These are phyloP conservation scores for Neoscytalidium dimidiatum DNA, from an alignment of 2,329 filamentous ascomycete genomes.

Conservation along the genomic window DNA sequence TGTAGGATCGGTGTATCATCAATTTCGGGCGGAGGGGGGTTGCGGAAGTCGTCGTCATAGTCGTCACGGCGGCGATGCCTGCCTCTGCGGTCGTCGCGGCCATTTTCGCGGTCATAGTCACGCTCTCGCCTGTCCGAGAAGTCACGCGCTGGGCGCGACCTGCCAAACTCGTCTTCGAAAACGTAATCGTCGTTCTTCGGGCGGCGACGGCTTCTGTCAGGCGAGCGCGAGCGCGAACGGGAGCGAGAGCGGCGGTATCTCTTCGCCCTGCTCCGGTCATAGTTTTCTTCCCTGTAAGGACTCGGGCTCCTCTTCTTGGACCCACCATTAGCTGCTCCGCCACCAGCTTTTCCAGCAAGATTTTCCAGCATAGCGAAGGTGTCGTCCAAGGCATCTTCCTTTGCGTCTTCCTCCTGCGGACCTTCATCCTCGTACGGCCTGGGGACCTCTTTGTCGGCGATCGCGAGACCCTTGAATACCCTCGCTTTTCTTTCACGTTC, in stretches of 20 bases:
- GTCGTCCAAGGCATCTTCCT: slow-evolving; percentile 78
- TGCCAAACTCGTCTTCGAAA: slow-evolving; percentile 62
- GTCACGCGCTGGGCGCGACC: slow-evolving; percentile 41
- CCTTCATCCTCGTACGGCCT: slow-evolving; percentile 51
- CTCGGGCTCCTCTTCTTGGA: slow-evolving; percentile 62
- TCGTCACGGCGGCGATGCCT: slow-evolving; percentile 46
- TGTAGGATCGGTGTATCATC: slow-evolving; percentile 79
- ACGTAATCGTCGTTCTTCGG: slow-evolving; percentile 54
- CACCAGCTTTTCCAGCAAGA: slow-evolving; percentile 67
- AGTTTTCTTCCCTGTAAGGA: slow-evolving; percentile 51
- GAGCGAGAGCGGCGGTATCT: slow-evolving; percentile 52
- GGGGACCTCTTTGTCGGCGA: slow-evolving; percentile 72
- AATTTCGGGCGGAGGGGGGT: slow-evolving; percentile 69
- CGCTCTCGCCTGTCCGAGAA: slow-evolving; percentile 36
- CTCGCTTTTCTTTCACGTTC: slow-evolving; percentile 71
- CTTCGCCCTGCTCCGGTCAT: slow-evolving; percentile 44
- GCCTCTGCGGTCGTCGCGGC: slow-evolving; percentile 30
- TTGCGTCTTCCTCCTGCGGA: slow-evolving; percentile 37
- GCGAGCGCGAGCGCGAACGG: slow-evolving; percentile 47
- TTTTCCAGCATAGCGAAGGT: slow-evolving; percentile 90
- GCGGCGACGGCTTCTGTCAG: slow-evolving; percentile 36
- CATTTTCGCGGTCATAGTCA: slow-evolving; percentile 24
- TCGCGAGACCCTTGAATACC: slow-evolving; percentile 85
- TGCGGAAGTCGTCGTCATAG: slow-evolving; percentile 59
- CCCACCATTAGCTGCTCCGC: slow-evolving; percentile 48